Base-by-base conservation (phyloP, 2,329 filamentous ascomycete species). In the Xylariaceae sp. region DNA sequence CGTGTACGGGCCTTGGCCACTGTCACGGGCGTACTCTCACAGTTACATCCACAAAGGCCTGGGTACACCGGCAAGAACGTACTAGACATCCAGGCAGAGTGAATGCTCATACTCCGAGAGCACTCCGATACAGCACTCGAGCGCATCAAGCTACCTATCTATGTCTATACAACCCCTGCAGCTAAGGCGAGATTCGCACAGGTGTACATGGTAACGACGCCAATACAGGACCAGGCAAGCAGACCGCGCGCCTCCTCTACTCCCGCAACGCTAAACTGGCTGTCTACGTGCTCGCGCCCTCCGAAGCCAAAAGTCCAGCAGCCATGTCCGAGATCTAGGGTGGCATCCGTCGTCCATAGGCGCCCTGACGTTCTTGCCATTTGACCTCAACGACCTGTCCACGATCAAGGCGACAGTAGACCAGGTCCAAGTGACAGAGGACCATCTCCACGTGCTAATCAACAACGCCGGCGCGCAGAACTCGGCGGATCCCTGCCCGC, bases 401-500 rank as follows among this genome's bases (percentile, higher is more conserved):
- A 61, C 55, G 3, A 59, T 65, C 39, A 62, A 64, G 38, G 35
- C 41, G 0, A 53, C 60, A 1, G 62, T 52, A 0, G 42, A 60
- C 2, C 43, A 50, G 5, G 66, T 67, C 33, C 39, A 59, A 1
- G 32, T 41, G 2, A 46, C 45, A 16, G 62, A 67, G 40, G 27
- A 35, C 3, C 50, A 46, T 13, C 52, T 67, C 0, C 50, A 68
- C 39, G 58, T 64, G 3, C 49, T 68, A 0, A 61, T 53, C 43
- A 58, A 61, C 36, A 60, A 60, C 34, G 60, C 61, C 9, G 58
- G 56, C 9, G 56, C 65, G 5, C 62, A 62, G 58, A 40, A 46
- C 1, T 30, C 38, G 7, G 23, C 32, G 0, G 31, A 31, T 4
- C 26, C 29, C 5, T 50, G 50, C 3, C 52, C 47, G 15, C 55